Percentiles rank a stretch among this genome's conserved stretches.
Conservation (phyloP, 805 yeast genomes). For the Starmerella gropengiesseri region DNA sequence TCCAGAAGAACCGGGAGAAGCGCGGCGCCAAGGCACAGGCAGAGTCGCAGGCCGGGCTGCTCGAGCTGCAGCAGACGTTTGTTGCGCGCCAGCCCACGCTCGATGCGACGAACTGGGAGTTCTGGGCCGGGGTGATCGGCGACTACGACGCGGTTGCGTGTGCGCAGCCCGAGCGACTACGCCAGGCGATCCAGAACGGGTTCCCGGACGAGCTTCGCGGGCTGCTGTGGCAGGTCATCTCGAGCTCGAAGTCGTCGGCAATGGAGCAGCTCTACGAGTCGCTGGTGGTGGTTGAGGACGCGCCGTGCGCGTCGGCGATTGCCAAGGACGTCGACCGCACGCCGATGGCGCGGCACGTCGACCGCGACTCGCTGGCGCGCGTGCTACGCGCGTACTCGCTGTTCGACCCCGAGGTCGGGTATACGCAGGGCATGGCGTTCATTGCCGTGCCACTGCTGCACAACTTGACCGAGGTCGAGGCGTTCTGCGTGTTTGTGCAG, state of each 20-base stretch:
- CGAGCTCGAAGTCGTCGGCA: conserved; percentile 59
- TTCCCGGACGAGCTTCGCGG: conserved; percentile 81
- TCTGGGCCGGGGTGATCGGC: conserved; percentile 75
- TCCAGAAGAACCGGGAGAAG: conserved; percentile 21
- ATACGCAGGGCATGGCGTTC: conserved; percentile 97
- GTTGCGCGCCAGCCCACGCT: conserved; percentile 17
- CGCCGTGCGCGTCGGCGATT: conserved; percentile 64
- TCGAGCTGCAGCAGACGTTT: conserved; percentile 30
- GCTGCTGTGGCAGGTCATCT: conserved; percentile 81
- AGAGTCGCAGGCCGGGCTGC: conserved; percentile 37
- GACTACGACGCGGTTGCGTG: conserved; percentile 62
- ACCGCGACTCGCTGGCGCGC: conserved; percentile 49
- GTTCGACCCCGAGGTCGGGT: conserved; percentile 87
- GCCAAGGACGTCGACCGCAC: conserved; percentile 78
- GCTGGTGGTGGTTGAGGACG: conserved; percentile 37
- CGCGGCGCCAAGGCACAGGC: conserved; percentile 37
- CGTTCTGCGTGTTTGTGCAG: conserved; percentile 68
- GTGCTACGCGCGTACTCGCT: conserved; percentile 76
- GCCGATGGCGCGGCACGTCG: conserved; percentile 56
- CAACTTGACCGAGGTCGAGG: conserved; percentile 71
- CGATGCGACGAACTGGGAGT: conserved; percentile 37
- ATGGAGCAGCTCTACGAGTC: conserved; percentile 49
- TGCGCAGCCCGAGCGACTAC: conserved; percentile 48
- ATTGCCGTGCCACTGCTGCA: conserved; percentile 73
- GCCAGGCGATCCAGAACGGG: conserved; percentile 56